Base-by-base conservation (phyloP, 805 yeast genomes). In the Kodamaea fukazawae region DNA sequence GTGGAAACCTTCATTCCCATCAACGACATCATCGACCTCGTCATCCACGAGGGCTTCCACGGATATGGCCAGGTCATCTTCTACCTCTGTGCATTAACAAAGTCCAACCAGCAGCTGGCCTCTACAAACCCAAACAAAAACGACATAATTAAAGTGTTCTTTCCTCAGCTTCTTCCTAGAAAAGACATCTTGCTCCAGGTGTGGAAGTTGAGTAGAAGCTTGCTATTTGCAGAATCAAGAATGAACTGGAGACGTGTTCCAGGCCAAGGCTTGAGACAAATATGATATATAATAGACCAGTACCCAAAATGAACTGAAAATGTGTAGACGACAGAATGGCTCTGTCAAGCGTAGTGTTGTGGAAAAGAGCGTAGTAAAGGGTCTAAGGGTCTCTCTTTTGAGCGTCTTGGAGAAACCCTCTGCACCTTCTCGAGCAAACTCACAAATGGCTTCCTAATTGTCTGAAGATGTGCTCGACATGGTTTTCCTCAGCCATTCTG, bases 21-120 rank as follows among this genome's bases (percentile, higher is more conserved):
- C 28, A 75, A 72, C 33, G 66, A 67, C 32, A 70, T 86, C 37
- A 71, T 75, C 3, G 91, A 85, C 55, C 57, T 86, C 8, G 75
- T 83, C 0, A 79, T 86, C 17, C 84, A 84, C 54, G 95, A 86
- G 57, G 90, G 86, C 0, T 85, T 86, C 54, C 70, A 70, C 40
- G 83, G 83, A 4, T 75, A 79, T 45, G 81, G 80, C 45, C 71
- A 69, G 46, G 87, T 84, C 7, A 65, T 81, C 2, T 81, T 72
- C 55, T 81, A 84, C 52, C 61, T 86, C 55, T 78, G 82, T 30
- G 64, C 84, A 4, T 62, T 84, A 26, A 73, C 80, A 12, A 70
- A 70, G 38, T 51, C 56, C 29, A 56, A 52, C 18, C 10, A 35
- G 7, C 23, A 20, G 8, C 20, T 26, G 4, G 13, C 30, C 10